Conservation (phyloP, 176 grass and related monocot genomes). For the Oryza coarctata region DNA sequence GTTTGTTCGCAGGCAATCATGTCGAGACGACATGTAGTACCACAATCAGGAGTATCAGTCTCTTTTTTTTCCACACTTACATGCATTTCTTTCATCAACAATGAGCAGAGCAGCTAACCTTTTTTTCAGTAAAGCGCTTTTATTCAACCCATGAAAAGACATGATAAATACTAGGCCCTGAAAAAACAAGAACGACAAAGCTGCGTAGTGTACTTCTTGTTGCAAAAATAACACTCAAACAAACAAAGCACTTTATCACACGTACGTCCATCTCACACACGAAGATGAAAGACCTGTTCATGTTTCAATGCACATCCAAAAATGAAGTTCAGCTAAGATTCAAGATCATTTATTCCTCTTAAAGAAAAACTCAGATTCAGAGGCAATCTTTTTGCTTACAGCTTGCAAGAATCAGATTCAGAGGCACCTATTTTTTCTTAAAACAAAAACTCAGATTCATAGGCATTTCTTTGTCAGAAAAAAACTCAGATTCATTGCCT, state of each 20-base stretch:
- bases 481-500: background rate
- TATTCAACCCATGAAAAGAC: background rate
- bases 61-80: background rate
- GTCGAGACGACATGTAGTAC: background rate
- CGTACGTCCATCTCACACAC: conserved; percentile 1
- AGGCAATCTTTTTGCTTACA: background rate
- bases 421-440: background rate
- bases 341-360: background rate
- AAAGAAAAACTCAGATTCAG: background rate
- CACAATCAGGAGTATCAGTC: background rate
- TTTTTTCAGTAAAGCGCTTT: conserved; percentile 29
- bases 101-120: conserved; percentile 1
- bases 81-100: background rate
- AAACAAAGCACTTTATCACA: background rate
- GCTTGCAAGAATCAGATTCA: background rate
- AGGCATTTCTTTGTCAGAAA: background rate
- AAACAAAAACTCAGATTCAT: background rate
- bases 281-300: background rate
- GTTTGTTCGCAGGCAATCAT: background rate
- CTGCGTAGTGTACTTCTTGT: background rate
- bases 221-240: background rate
- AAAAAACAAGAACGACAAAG: background rate
- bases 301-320: background rate
- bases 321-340: background rate
- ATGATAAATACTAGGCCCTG: background rate